phyloP scores from a whole-genome alignment of 2,329 filamentous ascomycete species.

The Pseudogymnoascus sp. region DNA sequence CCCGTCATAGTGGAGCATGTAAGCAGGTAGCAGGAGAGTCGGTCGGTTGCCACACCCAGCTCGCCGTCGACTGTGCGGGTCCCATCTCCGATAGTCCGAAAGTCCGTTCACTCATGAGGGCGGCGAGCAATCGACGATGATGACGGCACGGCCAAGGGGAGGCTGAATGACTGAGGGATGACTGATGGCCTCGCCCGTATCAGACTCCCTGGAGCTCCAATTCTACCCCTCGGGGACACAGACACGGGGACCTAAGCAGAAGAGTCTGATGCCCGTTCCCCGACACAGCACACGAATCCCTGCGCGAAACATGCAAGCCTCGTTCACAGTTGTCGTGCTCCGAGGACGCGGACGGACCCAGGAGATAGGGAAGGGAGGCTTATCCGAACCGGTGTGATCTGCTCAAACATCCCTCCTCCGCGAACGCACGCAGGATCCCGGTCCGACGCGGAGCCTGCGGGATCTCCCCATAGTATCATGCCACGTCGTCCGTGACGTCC shows the following conservation, averaged over 20 bases:
- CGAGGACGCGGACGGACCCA: neutral
- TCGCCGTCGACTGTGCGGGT: neutral
- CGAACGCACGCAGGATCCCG: neutral
- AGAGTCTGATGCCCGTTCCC: neutral
- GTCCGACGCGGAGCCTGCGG: neutral
- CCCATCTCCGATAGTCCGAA: neutral
- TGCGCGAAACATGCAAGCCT: conserved; percentile 4
- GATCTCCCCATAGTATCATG: neutral
- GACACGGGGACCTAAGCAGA: neutral
- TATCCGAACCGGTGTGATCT: neutral
- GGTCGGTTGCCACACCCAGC: neutral
- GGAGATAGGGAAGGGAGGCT: neutral
- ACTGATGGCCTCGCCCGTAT: neutral
- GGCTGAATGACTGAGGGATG: neutral
- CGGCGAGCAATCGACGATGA: neutral
- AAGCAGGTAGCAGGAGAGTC: neutral
- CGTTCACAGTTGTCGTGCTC: neutral
- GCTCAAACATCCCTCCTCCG: neutral
- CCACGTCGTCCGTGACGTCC: neutral
- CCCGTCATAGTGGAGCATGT: neutral
- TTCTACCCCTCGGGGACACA: neutral
- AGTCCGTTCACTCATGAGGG: neutral
- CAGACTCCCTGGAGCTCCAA: neutral
- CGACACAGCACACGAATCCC: neutral
- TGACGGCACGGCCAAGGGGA: neutral